These are phyloP conservation scores for Gliomastix tumulicola DNA, from an alignment of 2,329 filamentous ascomycete species.

Conservation along the genomic window DNA sequence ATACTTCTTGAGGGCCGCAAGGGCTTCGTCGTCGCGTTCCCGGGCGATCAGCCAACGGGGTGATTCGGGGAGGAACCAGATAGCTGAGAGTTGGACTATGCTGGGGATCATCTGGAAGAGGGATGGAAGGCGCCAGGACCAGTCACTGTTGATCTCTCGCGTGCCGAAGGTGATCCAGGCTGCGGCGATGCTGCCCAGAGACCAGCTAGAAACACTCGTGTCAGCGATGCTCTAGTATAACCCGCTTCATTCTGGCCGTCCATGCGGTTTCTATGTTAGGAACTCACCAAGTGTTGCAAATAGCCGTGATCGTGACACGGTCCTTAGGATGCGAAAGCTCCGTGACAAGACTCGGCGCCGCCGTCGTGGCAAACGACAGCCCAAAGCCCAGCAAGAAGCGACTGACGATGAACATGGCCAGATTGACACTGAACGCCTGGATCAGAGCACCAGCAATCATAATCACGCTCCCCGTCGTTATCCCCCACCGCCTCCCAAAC, in stretches of 20 bases:
- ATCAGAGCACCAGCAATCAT: constrained; percentile 28
- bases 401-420: constrained; percentile 47
- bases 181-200: constrained; percentile 34
- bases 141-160: constrained; percentile 16
- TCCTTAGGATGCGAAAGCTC: constrained; percentile 51
- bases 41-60: constrained; percentile 31
- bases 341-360: constrained; percentile 54
- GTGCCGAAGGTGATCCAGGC: constrained; percentile 35
- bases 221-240: too few relatives aligned
- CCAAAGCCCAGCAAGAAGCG: constrained; percentile 50
- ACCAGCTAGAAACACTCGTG: too few relatives aligned
- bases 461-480: constrained; percentile 27
- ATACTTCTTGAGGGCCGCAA: constrained; percentile 22
- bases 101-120: constrained; percentile 31
- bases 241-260: too few relatives aligned
- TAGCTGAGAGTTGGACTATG: constrained; percentile 18
- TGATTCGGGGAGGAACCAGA: constrained; percentile 21
- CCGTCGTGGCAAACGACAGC: constrained; percentile 49
- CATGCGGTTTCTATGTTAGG: too few relatives aligned
- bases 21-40: constrained; percentile 16
- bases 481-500: constrained; percentile 17
- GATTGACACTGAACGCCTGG: constrained; percentile 28
- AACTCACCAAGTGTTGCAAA: too few relatives aligned
- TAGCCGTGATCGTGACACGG: constrained; percentile 6
- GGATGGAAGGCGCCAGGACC: constrained; percentile 29